These are phyloP conservation scores for Yamadazyma taylorii DNA, from an alignment of 1,139 yeast species.

Conservation along the genomic window DNA sequence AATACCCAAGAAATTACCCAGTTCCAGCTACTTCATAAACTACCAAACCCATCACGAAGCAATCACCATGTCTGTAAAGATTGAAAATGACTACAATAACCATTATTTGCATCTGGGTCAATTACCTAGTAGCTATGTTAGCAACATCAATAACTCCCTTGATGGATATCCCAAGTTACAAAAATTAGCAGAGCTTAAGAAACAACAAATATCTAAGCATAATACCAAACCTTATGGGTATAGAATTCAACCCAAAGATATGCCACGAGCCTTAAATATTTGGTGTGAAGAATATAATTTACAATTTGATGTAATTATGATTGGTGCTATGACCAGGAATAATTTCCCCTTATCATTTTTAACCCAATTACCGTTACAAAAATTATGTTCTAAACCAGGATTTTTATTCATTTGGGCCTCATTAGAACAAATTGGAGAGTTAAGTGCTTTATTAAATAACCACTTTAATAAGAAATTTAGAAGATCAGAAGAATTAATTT, in stretches of 20 bases:
- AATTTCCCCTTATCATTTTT: slow-evolving; percentile 64
- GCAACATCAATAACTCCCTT: slow-evolving; percentile 63
- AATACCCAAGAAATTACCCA: too few species aligned
- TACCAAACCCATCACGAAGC: too few species aligned
- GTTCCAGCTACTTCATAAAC: too few species aligned
- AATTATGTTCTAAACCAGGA: slow-evolving; percentile 80
- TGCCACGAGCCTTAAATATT: slow-evolving; percentile 53
- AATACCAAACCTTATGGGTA: slow-evolving; percentile 69
- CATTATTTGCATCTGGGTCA: slow-evolving; percentile 61
- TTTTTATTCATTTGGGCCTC: slow-evolving; percentile 86
- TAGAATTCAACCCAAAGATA: slow-evolving; percentile 49
- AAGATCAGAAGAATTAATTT: slow-evolving; percentile 83
- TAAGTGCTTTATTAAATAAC: slow-evolving; percentile 56
- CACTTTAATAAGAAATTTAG: slow-evolving; percentile 76
- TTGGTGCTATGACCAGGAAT: slow-evolving; percentile 79
- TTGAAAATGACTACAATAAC: slow-evolving; percentile 68
- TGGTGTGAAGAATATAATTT: slow-evolving; percentile 62
- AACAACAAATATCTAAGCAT: slow-evolving; percentile 44
- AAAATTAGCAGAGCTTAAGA: slow-evolving; percentile 62
- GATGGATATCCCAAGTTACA: slow-evolving; percentile 87
- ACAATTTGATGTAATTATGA: slow-evolving; percentile 86
- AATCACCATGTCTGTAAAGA: slow-evolving; percentile 3
- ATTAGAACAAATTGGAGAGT: slow-evolving; percentile 64
- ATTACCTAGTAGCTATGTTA: slow-evolving; percentile 60
- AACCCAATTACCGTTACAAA: slow-evolving; percentile 65